Conservation (phyloP, 176 grass and related monocot species). For the Coix lacrymajobi region DNA sequence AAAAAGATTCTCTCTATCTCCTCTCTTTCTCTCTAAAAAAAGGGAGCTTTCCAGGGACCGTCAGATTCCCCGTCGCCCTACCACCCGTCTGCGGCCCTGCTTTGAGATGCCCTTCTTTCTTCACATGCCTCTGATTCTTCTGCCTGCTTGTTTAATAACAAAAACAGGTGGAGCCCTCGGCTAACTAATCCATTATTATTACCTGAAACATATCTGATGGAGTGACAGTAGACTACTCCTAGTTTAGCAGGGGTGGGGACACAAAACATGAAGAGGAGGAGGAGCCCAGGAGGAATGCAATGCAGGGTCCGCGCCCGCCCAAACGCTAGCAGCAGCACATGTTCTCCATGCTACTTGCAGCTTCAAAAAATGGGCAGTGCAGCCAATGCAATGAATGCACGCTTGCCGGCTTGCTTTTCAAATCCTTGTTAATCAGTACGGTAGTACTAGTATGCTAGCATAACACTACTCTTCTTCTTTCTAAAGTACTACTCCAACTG, state of each 20-base stretch:
- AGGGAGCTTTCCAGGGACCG: constrained; percentile 32
- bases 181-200: not conserved
- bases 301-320: constrained; percentile 6
- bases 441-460: not conserved
- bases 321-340: constrained; percentile 5
- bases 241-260: not conserved
- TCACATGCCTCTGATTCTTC: constrained; percentile 35
- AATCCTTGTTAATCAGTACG: not conserved
- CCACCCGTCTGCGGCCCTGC: constrained; percentile 3
- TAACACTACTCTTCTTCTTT: not conserved
- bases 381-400: not conserved
- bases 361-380: not conserved
- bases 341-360: constrained; percentile 18
- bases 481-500: not conserved
- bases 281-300: constrained; percentile 18
- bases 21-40: not conserved
- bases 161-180: constrained; percentile 16
- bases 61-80: constrained; percentile 7
- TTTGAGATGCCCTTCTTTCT: constrained; percentile 29
- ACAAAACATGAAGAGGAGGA: not conserved
- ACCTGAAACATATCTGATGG: not conserved
- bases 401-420: not conserved
- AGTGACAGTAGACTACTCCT: not conserved
- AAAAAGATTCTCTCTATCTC: constrained; percentile 33
- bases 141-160: not conserved